Base-by-base conservation (phyloP, 2,329 filamentous ascomycete genomes). In the Zymoseptoria pseudotritici region DNA sequence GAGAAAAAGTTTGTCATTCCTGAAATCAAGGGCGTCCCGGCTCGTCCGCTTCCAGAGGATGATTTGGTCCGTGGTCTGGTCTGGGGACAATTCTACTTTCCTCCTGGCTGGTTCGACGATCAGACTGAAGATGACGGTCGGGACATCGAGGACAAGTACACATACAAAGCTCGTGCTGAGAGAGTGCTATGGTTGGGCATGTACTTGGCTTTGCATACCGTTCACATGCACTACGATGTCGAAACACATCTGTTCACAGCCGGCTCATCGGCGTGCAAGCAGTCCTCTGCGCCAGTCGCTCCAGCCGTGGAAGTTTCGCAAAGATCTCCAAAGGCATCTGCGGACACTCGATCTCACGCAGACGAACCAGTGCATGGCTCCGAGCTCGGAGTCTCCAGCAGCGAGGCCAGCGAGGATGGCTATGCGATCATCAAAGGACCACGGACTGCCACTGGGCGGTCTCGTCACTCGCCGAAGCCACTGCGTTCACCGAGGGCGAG, bases 1-100 rank as follows among this genome's bases (percentile, higher is more conserved):
- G 67, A 60, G 59, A 70, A 49, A 59, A 77, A 24, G 73, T 84
- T 61, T 73, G 63, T 72, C 75, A 31, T 75, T 68, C 29, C 71
- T 69, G 76, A 2, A 77, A 76, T 1, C 76, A 77, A 29, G 73
- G 58, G 57, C 1, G 70, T 78, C 0, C 36, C 13, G 36, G 78
- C 77, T 1, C 76, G 80, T 0, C 86, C 87, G 0, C 70, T 91
- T 0, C 86, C 86, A 0, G 88, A 91, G 54, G 88, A 91, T 61
- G 89, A 84, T 64, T 79, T 82, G 0, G 79, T 90, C 58, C 79
- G 86, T 1, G 88, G 88, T 0, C 74, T 89, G 1, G 70, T 85
- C 1, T 89, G 84, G 76, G 76, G 80, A 0, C 78, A 84, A 2
- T 76, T 77, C 10, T 86, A 86, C 58, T 86, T 83, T 57, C 85